Base-by-base conservation (phyloP, 495 filamentous ascomycete genomes). In the Margaritispora aquatica region DNA sequence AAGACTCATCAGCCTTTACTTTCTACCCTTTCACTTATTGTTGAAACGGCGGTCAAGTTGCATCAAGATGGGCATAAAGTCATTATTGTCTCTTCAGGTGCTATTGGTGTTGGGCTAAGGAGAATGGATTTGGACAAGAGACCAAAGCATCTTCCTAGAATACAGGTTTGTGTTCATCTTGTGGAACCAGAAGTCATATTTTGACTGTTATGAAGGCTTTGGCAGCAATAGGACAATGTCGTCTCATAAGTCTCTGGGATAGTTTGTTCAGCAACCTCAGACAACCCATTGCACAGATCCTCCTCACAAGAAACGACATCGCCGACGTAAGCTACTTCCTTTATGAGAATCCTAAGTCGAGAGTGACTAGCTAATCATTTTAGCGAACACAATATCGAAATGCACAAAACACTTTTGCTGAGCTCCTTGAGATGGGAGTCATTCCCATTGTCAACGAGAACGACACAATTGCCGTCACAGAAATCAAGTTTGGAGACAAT, bases 401-500 rank as follows among this genome's bases (percentile, higher is more conserved):
- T 75, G 94, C 94, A 1, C 89, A 95, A 73, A 97, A 96, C 66
- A 97, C 94, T 1, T 86, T 98, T 62, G 76, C 81, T 34, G 91
- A 96, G 71, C 78, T 98, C 21, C 78, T 98, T 31, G 84, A 89
- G 59, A 96, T 97, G 94, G 90, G 90, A 0, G 92, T 97, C 13
- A 94, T 98, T 60, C 95, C 94, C 1, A 96, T 98, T 62, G 94
- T 98, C 59, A 98, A 98, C 65, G 94, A 98, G 72, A 98, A 98
- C 71, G 94, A 98, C 71, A 98, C 95, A 5, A 74, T 98, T 47
- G 89, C 92, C 44, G 94, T 98, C 67, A 87, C 93, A 48, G 94
- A 98, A 83, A 97, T 98, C 70, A 97, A 97, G 81, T 98, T 98
- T 67, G 94, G 94, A 61, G 94, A 98, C 75, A 98, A 98, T 65